phyloP scores from a whole-genome alignment of 768 basidiomycete genomes.

The Panellus pusillus region DNA sequence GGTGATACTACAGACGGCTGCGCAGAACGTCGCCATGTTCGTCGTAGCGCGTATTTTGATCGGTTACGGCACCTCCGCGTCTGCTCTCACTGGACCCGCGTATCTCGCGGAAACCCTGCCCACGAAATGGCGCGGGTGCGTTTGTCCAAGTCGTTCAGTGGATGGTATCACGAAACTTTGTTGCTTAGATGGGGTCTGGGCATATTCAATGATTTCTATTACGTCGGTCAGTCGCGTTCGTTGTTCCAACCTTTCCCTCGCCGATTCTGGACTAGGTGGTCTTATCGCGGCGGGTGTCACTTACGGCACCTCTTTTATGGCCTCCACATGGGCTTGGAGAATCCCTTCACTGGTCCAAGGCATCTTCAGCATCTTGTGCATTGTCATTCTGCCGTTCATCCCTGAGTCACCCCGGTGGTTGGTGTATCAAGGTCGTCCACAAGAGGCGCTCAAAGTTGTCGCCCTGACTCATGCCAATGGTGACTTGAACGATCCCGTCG shows the following conservation, averaged over 20 bases:
- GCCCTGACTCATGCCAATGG: conserved; percentile 31
- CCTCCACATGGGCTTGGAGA: conserved; percentile 34
- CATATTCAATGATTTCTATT: conserved; percentile 27
- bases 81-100: conserved; percentile 23
- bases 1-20: conserved; percentile 24
- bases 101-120: conserved; percentile 25
- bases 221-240: conserved; percentile 16
- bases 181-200: conserved; percentile 21
- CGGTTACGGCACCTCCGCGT: conserved; percentile 25
- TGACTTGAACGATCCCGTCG: conserved; percentile 27
- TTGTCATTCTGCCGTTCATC: conserved; percentile 32
- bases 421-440: conserved; percentile 29
- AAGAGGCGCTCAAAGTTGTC: conserved; percentile 30
- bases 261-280: conserved; percentile 5
- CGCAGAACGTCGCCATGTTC: conserved; percentile 26
- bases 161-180: no score
- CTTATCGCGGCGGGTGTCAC: conserved; percentile 27
- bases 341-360: conserved; percentile 33
- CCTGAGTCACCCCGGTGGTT: conserved; percentile 45
- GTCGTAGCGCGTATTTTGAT: conserved; percentile 25
- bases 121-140: conserved; percentile 20
- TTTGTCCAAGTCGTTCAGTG: no score
- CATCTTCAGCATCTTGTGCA: conserved; percentile 30
- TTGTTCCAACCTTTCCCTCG: not conserved
- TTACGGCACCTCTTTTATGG: conserved; percentile 29